Evolutionary conservation across 2,329 filamentous ascomycete genomes (phyloP).

Genomic region (Venturia asperata): DNA sequence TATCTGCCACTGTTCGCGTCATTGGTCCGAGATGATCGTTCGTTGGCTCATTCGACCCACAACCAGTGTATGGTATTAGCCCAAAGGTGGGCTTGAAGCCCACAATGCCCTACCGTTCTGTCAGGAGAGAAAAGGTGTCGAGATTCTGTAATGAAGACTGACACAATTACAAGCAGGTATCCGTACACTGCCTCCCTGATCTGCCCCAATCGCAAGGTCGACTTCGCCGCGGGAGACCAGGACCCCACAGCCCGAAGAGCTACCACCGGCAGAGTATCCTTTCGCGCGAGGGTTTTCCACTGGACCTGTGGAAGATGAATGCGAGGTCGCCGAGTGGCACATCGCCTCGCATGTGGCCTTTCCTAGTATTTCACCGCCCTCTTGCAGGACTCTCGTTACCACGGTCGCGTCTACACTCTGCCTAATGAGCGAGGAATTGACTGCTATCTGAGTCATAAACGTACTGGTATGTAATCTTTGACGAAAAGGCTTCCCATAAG

Average conservation of each 20-base stretch:
- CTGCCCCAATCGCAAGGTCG: slow-evolving; percentile 43
- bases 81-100: slow-evolving; percentile 48
- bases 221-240: slow-evolving; percentile 40
- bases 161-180: slow-evolving; percentile 35
- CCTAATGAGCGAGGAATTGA: not conserved
- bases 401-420: slow-evolving; percentile 28
- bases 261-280: slow-evolving; percentile 46
- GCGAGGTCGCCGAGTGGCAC: slow-evolving; percentile 29
- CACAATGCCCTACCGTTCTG: slow-evolving; percentile 26
- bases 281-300: slow-evolving; percentile 41
- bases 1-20: slow-evolving; percentile 37
- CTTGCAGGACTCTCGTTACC: slow-evolving; percentile 27
- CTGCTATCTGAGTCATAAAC: not conserved
- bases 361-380: slow-evolving; percentile 26
- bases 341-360: slow-evolving; percentile 32
- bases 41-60: slow-evolving; percentile 43
- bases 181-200: slow-evolving; percentile 43
- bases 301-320: slow-evolving; percentile 34
- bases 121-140: not conserved
- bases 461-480: slow-evolving; percentile 25
- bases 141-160: not conserved
- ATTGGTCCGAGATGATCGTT: slow-evolving; percentile 47
- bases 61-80: slow-evolving; percentile 46
- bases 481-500: slow-evolving; percentile 29
- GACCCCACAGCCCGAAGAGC: slow-evolving; percentile 42